These are phyloP conservation scores for Cryptococcus amylolentus DNA, from an alignment of 1,284 basidiomycete species.

Conservation along the genomic window DNA sequence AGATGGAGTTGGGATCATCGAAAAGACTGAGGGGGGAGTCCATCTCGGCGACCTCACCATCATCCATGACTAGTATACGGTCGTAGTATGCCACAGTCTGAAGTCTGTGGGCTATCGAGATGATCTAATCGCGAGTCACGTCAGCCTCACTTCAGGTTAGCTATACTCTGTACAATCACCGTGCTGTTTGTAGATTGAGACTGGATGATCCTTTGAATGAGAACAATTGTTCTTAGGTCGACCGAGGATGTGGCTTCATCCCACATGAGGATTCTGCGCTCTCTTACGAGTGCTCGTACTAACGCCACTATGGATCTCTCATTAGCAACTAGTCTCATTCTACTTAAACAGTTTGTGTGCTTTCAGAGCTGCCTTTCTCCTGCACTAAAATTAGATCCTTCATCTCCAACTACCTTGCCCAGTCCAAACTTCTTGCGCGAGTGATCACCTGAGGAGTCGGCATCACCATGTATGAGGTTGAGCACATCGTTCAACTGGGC, in stretches of 20 bases:
- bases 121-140: slow-evolving; percentile 38
- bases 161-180: slow-evolving; percentile 4
- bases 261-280: slow-evolving; percentile 64
- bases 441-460: slow-evolving; percentile 2
- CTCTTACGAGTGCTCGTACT: slow-evolving; percentile 65
- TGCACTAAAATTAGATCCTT: slow-evolving; percentile 53
- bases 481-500: slow-evolving; percentile 55
- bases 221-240: slow-evolving; percentile 73
- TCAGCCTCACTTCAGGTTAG: background rate
- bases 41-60: slow-evolving; percentile 30
- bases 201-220: slow-evolving; percentile 69
- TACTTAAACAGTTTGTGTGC: background rate
- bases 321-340: background rate
- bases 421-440: slow-evolving; percentile 59
- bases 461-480: slow-evolving; percentile 51
- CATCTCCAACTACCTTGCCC: slow-evolving; percentile 47
- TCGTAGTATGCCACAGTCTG: slow-evolving; percentile 61
- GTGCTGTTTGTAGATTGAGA: slow-evolving; percentile 58
- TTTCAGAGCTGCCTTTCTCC: slow-evolving; percentile 50
- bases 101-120: slow-evolving; percentile 71
- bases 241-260: slow-evolving; percentile 57
- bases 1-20: background rate
- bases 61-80: slow-evolving; percentile 44
- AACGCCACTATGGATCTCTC: slow-evolving; percentile 54
- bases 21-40: background rate